Evolutionary conservation across 768 basidiomycete species (phyloP), one percentile per base, ranked within the genome.

Genomic region (Cystobasidium tubakii): DNA sequence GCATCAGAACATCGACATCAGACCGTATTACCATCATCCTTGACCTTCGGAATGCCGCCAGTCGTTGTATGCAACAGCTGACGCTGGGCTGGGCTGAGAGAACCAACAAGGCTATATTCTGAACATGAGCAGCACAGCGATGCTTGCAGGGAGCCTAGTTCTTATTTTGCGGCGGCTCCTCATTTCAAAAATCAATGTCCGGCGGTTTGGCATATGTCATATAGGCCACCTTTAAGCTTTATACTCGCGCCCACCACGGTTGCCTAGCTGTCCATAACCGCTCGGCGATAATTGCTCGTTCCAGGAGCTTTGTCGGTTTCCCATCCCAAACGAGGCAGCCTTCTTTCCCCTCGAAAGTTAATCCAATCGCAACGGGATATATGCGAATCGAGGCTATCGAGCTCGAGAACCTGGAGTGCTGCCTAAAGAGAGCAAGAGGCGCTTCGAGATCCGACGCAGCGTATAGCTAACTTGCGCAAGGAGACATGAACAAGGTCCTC

Each of bases 281-380:
- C 15, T 67, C 66, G 17, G 66, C 66, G 29, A 67, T 33, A 19
- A 67, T 46, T 19, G 66, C 66, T n/a, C 27, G 39, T 13, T 67
- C 66, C 21, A 67, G 10, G 3, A 67, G 27, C 19, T 67, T 46
- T 21, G 66, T 53, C 10, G 66, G 66, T 31, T 27, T 36, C 7
- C 31, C 66, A 23, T 53, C 66, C 23, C n/a, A 54, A 21, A 67
- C 15, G 4, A 67, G 66, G 27, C 29, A 60, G 17, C 25, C 57
- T 25, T 60, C 33, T 27, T 27, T 9, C 13, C 13, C 29, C 13
- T 60, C 33, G 6, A 34, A 4, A 29, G 4, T 21, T 15, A 29
- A 17, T 17, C 57, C 25, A 15, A 60, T 23, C 21, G 13, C 57
- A 6, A 23, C 25, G 6, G 57, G 57, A 34, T 60, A 60, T 25